These are phyloP conservation scores for Kuraishia floccosa DNA, from an alignment of 805 yeast genomes.

Conservation along the genomic window DNA sequence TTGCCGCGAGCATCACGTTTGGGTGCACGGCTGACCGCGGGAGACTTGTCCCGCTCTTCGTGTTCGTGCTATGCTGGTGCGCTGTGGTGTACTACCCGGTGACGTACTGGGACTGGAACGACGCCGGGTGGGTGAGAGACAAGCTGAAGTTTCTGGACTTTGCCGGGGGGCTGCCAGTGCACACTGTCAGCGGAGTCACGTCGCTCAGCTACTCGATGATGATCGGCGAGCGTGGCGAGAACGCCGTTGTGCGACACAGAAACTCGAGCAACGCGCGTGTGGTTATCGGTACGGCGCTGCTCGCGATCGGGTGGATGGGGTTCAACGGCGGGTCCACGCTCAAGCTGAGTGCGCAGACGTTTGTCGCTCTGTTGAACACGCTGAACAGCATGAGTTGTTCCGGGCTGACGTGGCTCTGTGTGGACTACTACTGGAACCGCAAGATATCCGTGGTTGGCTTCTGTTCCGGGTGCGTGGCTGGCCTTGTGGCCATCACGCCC, in stretches of 20 bases:
- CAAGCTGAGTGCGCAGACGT: conserved; percentile 64
- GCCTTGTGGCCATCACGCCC: conserved; percentile 90
- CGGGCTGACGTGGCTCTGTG: conserved; percentile 74
- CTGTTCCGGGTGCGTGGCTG: conserved; percentile 86
- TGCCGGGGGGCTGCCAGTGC: conserved; percentile 94
- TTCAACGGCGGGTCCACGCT: conserved; percentile 84
- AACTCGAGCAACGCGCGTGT: conserved; percentile 83
- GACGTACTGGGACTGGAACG: conserved; percentile 86
- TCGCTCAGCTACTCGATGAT: conserved; percentile 71
- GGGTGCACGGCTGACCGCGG: conserved; percentile 90
- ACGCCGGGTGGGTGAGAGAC: conserved; percentile 73
- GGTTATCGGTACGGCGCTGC: conserved; percentile 65
- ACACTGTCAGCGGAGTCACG: conserved; percentile 77
- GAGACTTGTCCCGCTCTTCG: conserved; percentile 64
- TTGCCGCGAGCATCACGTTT: conserved; percentile 72
- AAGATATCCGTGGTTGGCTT: conserved; percentile 88
- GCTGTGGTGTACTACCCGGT: conserved; percentile 82
- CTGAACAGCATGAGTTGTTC: conserved; percentile 72
- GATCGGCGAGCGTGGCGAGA: conserved; percentile 59
- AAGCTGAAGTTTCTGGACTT: conserved; percentile 79
- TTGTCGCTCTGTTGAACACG: conserved; percentile 75
- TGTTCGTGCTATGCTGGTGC: conserved; percentile 74
- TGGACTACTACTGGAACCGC: conserved; percentile 68
- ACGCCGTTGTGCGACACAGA: conserved; percentile 39
- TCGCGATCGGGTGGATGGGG: conserved; percentile 87